Evolutionary conservation across 1,284 basidiomycete genomes (phyloP), one percentile per base, ranked within the genome.

Genomic region (Ceratobasidium sp.): DNA sequence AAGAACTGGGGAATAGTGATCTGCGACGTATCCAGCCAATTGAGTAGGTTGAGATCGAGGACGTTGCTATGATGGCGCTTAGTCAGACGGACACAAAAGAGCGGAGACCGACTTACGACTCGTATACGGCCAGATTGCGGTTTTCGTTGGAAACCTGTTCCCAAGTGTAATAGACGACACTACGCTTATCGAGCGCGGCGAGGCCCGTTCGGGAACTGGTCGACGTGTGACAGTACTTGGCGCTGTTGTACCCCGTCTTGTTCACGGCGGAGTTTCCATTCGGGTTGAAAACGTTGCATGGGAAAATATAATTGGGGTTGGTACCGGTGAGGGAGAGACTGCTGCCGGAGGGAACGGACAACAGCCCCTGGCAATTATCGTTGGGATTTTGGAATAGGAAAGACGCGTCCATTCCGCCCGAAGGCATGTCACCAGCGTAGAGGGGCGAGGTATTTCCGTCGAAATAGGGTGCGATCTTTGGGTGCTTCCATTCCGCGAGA

Each of bases 341-440:
- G 7, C 93, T 92, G 56, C 87, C 89, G 33, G 84, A 79, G 14
- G 93, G 87, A 75, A 91, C 89, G 15, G 89, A 92, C 80, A 99
- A 92, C 80, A 95, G 80, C 29, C 88, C 89, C 24, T 89, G 83
- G 82, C 97, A 99, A 75, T 92, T 87, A 79, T 92, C 85, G 81
- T 97, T 97, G 77, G 93, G 90, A 66, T 90, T 93, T 84, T 99
- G 97, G 85, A 99, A 99, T 81, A 99, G 82, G 84, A 99, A 97
- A 53, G 92, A 95, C 22, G 93, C 91, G 79, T 99, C 98, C 81
- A 92, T 93, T 47, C 94, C 93, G 6, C 90, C 92, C 0, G 94
- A 88, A 78, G 89, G 86, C 89, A 91, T 98, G 2, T 86, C 84
- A 64, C 92, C 91, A 47, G 88, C 88, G 79, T 93, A 92, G 11